These are phyloP conservation scores for Fusarium xylarioides DNA, from an alignment of 2,329 filamentous ascomycete genomes.

Conservation along the genomic window DNA sequence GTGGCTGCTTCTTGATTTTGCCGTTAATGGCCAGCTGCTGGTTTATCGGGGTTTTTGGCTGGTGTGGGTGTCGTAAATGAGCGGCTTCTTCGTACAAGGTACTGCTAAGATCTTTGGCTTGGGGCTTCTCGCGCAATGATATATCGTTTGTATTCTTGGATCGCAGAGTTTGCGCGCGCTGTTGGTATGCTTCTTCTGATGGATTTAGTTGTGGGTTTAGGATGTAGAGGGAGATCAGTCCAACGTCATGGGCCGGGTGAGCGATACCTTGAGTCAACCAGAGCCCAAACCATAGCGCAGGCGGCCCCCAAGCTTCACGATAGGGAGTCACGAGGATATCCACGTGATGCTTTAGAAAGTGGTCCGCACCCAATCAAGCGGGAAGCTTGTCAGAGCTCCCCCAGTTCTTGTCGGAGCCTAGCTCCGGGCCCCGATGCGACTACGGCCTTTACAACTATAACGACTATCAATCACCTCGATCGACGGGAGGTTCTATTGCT, in stretches of 20 bases:
- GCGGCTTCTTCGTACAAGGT: slow-evolving; percentile 13
- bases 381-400: slow-evolving; percentile 20
- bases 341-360: slow-evolving; percentile 1
- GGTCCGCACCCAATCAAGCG: slow-evolving; percentile 32
- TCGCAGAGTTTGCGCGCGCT: slow-evolving; percentile 1
- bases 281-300: slow-evolving; percentile 4
- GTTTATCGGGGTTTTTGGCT: slow-evolving; percentile 13
- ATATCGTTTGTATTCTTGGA: background rate
- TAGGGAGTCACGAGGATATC: slow-evolving; percentile 2
- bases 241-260: slow-evolving; percentile 35
- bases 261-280: slow-evolving; percentile 30
- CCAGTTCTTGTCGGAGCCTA: slow-evolving; percentile 19
- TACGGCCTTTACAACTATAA: slow-evolving; percentile 15
- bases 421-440: slow-evolving; percentile 35
- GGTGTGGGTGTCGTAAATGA: slow-evolving; percentile 27
- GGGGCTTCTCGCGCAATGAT: slow-evolving; percentile 2
- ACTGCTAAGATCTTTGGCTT: background rate
- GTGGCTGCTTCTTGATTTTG: slow-evolving; percentile 17
- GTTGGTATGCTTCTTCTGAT: slow-evolving; percentile 11
- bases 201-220: slow-evolving; percentile 31
- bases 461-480: slow-evolving; percentile 18
- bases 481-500: background rate
- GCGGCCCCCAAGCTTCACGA: slow-evolving; percentile 15
- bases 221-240: slow-evolving; percentile 28
- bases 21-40: slow-evolving; percentile 15